Conservation (phyloP, 768 basidiomycete species). For the Leccinum subgranulosum region DNA sequence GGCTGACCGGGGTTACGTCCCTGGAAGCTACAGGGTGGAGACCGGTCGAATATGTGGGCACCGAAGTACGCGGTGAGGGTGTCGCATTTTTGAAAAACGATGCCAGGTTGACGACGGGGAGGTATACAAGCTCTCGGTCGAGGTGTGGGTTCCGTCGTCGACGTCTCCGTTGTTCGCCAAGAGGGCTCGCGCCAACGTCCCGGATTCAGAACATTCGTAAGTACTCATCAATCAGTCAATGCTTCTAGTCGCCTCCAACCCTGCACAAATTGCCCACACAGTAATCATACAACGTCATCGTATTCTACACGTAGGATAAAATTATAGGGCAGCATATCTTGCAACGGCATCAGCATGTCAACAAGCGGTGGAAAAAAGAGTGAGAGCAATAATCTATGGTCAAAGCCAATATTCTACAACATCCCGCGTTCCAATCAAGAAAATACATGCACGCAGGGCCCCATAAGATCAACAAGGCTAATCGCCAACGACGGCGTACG, state of each 20-base stretch:
- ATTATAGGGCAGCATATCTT: conserved; percentile 30
- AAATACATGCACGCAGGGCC: conserved; percentile 28
- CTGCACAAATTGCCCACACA: conserved; percentile 22
- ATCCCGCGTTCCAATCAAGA: conserved; percentile 33
- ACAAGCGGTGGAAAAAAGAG: conserved; percentile 8
- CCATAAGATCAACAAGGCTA: conserved; percentile 11
- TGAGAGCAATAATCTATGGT: conserved; percentile 33
- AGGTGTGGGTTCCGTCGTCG: not conserved
- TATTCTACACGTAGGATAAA: conserved; percentile 33
- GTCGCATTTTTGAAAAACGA: conserved; percentile 58
- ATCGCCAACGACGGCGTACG: conserved; percentile 12
- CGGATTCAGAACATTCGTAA: conserved; percentile 3
- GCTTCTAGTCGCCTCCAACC: conserved; percentile 11
- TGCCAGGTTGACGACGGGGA: conserved; percentile 50
- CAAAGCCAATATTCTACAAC: conserved; percentile 26
- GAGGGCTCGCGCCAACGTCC: not conserved
- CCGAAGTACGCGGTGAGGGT: conserved; percentile 42
- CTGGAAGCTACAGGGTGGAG: conserved; percentile 58
- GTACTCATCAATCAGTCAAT: not conserved
- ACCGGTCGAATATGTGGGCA: conserved; percentile 45
- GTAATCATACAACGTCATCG: conserved; percentile 18
- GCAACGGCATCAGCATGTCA: conserved; percentile 20
- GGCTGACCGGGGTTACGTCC: conserved; percentile 42
- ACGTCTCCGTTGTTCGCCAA: conserved; percentile 7
- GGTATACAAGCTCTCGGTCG: not conserved